Conservation (phyloP, 2,329 filamentous ascomycete species). For the Didymella pomorum region DNA sequence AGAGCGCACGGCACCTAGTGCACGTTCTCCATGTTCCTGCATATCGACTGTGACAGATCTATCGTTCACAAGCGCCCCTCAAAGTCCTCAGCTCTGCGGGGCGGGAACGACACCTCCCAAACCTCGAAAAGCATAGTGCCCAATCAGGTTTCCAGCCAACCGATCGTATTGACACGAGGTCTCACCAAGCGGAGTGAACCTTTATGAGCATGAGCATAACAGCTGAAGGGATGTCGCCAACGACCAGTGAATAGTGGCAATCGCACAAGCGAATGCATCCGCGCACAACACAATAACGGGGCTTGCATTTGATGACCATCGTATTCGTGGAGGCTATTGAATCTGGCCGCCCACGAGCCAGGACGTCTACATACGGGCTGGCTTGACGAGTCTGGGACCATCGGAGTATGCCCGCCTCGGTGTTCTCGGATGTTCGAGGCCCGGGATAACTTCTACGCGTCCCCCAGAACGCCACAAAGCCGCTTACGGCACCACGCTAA, state of each 20-base stretch:
- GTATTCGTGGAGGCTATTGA: slow-evolving; percentile 18
- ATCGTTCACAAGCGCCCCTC: not conserved
- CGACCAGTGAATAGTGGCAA: not conserved
- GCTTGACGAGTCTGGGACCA: slow-evolving; percentile 13
- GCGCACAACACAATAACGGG: slow-evolving; percentile 4
- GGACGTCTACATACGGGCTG: slow-evolving; percentile 7
- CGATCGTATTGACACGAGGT: not conserved
- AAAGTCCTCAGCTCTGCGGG: not conserved
- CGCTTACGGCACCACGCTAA: slow-evolving; percentile 9
- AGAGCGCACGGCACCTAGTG: slow-evolving; percentile 11
- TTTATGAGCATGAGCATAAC: not conserved
- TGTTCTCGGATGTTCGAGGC: slow-evolving; percentile 9
- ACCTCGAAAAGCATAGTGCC: not conserved
- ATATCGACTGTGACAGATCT: slow-evolving; percentile 4
- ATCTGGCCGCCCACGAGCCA: slow-evolving; percentile 17
- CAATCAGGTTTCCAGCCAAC: not conserved
- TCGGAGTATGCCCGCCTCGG: slow-evolving; percentile 8
- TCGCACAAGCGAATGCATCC: slow-evolving; percentile 4
- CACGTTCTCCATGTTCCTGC: slow-evolving; percentile 5
- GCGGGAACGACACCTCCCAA: no score
- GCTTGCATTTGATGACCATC: slow-evolving; percentile 16
- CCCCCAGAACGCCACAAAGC: slow-evolving; percentile 18
- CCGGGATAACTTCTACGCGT: slow-evolving; percentile 11
- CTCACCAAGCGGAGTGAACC: not conserved
- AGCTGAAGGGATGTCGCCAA: not conserved